Evolutionary conservation across 352 stramenopile genomes (phyloP), one percentile per base, ranked within the genome.

Genomic region (Elongisporangium prolatum): DNA sequence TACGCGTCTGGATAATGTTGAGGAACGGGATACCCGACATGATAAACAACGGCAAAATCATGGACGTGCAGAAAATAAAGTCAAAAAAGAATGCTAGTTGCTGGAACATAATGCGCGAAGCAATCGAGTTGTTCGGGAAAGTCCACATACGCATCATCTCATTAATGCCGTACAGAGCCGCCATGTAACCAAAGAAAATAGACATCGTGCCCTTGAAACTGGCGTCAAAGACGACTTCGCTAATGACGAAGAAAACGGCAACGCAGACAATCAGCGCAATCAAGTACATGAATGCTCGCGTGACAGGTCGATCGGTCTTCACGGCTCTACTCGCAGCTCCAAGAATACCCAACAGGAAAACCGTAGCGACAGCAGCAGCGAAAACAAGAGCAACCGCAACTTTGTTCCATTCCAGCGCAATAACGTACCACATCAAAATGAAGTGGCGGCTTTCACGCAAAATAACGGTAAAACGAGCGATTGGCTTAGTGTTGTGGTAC

Each of bases 1-100:
- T 95, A 60, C 85, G 84, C 53, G 85, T 93, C 67, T 95, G 85
- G 34, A 95, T 88, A 16, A 92, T 88, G 63, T 93, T 93, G 47
- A 95, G 54, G 65, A 95, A 95, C 56, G 85, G 85, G 37, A 95
- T 88, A 25, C 72, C 77, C 57, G 83, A 93, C 69, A 95, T 80
- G 24, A 93, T 67, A 20, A 95, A 67, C 22, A 95, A 67, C 50
- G 84, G 83, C 16, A 91, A 57, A 28, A 93, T 84, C 74, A 93
- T 88, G 7, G 77, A 60, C 38, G 79, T 64, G 24, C 81, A 78
- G 57, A 93, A 93, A 9, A 95, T 50, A 57, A 91, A 95, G 68
- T 95, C 85, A 50, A 95, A 95, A 54, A 93, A 77, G 72, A 95
- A 95, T 7, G 81, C 81, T 18, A 95, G 61, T 57, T 92, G 75